Conservation (phyloP, 2,329 filamentous ascomycete genomes). For the Trichoderma aggressivum region DNA sequence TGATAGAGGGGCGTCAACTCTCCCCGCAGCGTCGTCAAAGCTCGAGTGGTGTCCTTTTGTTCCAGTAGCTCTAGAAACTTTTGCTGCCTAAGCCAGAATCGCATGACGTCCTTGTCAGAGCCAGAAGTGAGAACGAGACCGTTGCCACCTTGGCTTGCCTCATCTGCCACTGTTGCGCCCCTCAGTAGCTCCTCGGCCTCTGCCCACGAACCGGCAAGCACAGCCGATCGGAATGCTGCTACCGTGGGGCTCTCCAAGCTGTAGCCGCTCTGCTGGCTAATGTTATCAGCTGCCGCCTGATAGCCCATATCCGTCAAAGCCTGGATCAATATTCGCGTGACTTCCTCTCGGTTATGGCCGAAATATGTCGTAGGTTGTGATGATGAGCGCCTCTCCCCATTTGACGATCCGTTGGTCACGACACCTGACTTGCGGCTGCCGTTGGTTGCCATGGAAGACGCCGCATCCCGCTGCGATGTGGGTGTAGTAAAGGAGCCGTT, state of each 20-base stretch:
- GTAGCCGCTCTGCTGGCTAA: slow-evolving; percentile 80
- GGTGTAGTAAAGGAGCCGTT: slow-evolving; percentile 39
- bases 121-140: slow-evolving; percentile 73
- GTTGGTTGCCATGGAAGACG: slow-evolving; percentile 35
- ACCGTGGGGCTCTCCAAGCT: slow-evolving; percentile 83
- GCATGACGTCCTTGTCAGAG: slow-evolving; percentile 75
- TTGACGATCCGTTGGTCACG: slow-evolving; percentile 54
- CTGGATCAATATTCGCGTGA: slow-evolving; percentile 89
- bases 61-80: slow-evolving; percentile 93
- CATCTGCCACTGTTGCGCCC: slow-evolving; percentile 43
- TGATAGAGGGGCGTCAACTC: slow-evolving; percentile 85
- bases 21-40: slow-evolving; percentile 77
- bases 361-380: slow-evolving; percentile 53
- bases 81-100: slow-evolving; percentile 85
- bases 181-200: slow-evolving; percentile 81
- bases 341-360: slow-evolving; percentile 87
- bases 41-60: slow-evolving; percentile 65
- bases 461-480: slow-evolving; percentile 22
- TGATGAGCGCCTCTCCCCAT: slow-evolving; percentile 27
- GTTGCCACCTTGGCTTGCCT: slow-evolving; percentile 38
- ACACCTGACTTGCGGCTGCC: slow-evolving; percentile 45
- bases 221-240: slow-evolving; percentile 76
- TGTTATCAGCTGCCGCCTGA: slow-evolving; percentile 65
- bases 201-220: slow-evolving; percentile 76
- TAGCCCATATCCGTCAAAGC: slow-evolving; percentile 88